Base-by-base conservation (phyloP, 805 yeast genomes). In the Cyberlindnera mississippiensis region DNA sequence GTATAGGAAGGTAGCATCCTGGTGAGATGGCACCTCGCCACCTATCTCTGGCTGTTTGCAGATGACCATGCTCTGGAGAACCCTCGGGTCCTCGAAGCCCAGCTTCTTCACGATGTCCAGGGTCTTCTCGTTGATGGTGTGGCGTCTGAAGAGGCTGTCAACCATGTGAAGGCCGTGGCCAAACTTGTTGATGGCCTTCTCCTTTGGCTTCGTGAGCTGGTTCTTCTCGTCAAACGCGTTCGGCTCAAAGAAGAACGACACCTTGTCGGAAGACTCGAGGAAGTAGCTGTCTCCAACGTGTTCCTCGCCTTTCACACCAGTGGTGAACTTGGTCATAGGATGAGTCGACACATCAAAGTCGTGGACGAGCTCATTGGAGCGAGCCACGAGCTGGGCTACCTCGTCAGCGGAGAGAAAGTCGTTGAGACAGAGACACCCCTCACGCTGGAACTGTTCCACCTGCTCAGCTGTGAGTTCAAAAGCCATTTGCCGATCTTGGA, bases 221-320 rank as follows among this genome's bases (percentile, higher is more conserved):
- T 85, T 84, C 2, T 62, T 43, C 10, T 51, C 57, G 49, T 76
- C 76, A 49, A 84, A 75, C 0, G 91, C 88, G 51, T 76, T 85
- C 3, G 76, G 76, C 51, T 85, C 95, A 47, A 85, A 77, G 60
- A 85, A 85, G 54, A 64, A 85, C 2, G 77, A 70, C 4, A 85
- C 68, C 46, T 84, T 83, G 52, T 85, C 85, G 0, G 85, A 71
- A 2, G 89, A 81, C 18, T 75, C 70, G 22, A 85, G 60, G 57
- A 85, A 85, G 58, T 85, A 85, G 12, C 74, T 69, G 59, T 85
- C 90, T 2, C 91, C 90, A 33, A 85, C 71, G 56, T 84, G 90
- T 31, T 73, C 72, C 16, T 67, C 73, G 19, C 69, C 68, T 20
- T 60, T 62, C 2, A 60, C 59, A 2, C 68, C 71, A 2, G 93